Conservation (phyloP, 23 red algal genomes). For the Rhodosorus marinus region DNA sequence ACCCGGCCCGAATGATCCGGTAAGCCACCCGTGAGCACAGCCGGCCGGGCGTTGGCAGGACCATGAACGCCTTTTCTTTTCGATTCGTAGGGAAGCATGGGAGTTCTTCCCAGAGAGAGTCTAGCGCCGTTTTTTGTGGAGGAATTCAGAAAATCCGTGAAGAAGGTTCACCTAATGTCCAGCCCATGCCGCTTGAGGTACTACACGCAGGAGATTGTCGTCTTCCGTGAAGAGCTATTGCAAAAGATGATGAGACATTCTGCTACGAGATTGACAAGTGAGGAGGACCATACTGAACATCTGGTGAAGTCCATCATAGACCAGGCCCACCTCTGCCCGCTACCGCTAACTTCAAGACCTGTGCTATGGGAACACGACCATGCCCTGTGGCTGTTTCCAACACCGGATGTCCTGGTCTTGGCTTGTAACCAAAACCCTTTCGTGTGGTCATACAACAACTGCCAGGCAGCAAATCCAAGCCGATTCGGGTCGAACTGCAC, state of each 20-base stretch:
- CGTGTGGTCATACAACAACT: no score
- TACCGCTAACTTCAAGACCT: constrained; percentile 22
- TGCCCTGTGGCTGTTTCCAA: constrained; percentile 42
- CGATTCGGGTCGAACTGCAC: no score
- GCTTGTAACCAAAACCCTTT: no score
- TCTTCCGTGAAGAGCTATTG: constrained; percentile 56
- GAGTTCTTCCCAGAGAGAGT: background rate
- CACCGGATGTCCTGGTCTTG: constrained; percentile 30
- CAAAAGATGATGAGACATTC: constrained; percentile 32
- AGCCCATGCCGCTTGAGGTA: constrained; percentile 53
- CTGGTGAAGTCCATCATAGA: constrained; percentile 52
- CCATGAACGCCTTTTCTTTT: background rate
- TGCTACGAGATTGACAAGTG: background rate
- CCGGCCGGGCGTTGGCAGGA: no score
- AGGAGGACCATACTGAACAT: constrained; percentile 20
- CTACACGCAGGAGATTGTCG: constrained; percentile 29
- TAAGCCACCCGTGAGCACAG: no score
- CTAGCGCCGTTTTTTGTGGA: background rate
- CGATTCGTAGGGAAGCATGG: background rate
- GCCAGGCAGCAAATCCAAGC: no score
- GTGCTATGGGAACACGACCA: constrained; percentile 58
- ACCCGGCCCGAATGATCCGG: constrained; percentile 46
- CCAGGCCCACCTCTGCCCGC: constrained; percentile 56
- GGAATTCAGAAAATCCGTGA: background rate
- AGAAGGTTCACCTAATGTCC: constrained; percentile 9